phyloP scores from a whole-genome alignment of 2,329 filamentous ascomycete species.

The Stachybotrys chartarum region DNA sequence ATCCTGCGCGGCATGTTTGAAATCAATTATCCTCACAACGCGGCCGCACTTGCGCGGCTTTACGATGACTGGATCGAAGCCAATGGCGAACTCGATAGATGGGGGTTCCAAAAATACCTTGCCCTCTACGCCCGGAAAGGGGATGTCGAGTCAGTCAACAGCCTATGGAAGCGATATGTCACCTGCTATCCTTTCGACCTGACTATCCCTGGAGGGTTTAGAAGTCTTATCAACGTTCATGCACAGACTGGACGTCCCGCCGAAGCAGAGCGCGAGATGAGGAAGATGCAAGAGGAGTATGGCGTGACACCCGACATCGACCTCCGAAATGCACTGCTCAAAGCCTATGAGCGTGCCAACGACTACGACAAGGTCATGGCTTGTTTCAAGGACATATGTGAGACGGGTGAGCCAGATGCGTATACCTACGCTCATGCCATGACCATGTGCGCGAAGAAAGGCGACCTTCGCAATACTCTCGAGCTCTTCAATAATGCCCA shows the following conservation, averaged over 20 bases:
- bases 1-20: slow-evolving; percentile 37
- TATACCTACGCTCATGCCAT: slow-evolving; percentile 69
- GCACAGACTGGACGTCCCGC: slow-evolving; percentile 59
- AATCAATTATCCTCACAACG: slow-evolving; percentile 28
- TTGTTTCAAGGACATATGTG: slow-evolving; percentile 54
- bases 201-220: slow-evolving; percentile 29
- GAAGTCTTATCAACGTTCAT: slow-evolving; percentile 64
- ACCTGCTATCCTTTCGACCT: slow-evolving; percentile 26
- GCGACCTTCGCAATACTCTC: slow-evolving; percentile 65
- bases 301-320: slow-evolving; percentile 46
- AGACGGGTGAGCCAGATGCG: slow-evolving; percentile 44
- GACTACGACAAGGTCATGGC: slow-evolving; percentile 60
- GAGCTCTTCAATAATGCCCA: slow-evolving; percentile 59
- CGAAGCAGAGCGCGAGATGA: slow-evolving; percentile 53
- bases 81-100: slow-evolving; percentile 30
- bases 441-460: slow-evolving; percentile 60
- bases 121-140: slow-evolving; percentile 40
- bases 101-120: slow-evolving; percentile 41
- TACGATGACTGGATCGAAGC: slow-evolving; percentile 41
- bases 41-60: slow-evolving; percentile 36
- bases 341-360: slow-evolving; percentile 58
- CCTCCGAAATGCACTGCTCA: slow-evolving; percentile 73
- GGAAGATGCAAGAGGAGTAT: slow-evolving; percentile 50
- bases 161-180: slow-evolving; percentile 37
- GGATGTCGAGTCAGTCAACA: slow-evolving; percentile 36